Base-by-base conservation (phyloP, 1,284 basidiomycete genomes). In the Rhizoctonia solani region DNA sequence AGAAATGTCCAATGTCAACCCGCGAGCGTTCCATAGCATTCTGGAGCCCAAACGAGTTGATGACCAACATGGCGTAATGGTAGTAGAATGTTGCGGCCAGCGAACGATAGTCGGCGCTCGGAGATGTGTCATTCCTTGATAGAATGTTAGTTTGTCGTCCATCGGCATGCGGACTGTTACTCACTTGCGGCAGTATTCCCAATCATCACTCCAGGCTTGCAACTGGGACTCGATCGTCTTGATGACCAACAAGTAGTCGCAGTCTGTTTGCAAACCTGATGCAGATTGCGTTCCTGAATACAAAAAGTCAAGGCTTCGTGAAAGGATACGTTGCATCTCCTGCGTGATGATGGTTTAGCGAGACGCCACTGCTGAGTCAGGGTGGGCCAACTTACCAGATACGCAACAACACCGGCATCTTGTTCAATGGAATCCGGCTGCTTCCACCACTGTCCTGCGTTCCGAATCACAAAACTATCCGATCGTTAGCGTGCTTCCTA, bases 11-110 rank as follows among this genome's bases (percentile, higher is more conserved):
- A 54, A 93, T 88, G 74, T 95, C 86, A 54, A 90, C 79, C 0
- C 82, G 78, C 11, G 85, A 82, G 14, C 84, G 83, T 75, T 96
- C 94, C 63, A 97, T 79, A 2, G 95, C 92, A 74, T 96, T 92
- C 77, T 98, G 95, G 65, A 98, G 82, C 1, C 95, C 95, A 73
- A 98, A 98, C 5, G 94, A 95, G 75, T 97, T 95, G 72, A 98
- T 81, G 23, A 95, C 90, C 50, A 96, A 83, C 75, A 88, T 87
- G 30, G 89, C 87, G 74, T 96, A 95, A 74, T 92, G 84, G 77
- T 84, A 90, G 76, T 92, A 93, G 75, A 93, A 94, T 71, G 85
- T 80, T 19, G 85, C 82, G 49, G 87, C 85, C 46, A 83, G 76
- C 49, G 76, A 53, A 13, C 50, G 23, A 29, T 63, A 54, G 21